Evolutionary conservation across 2,329 filamentous ascomycete genomes (phyloP).

Genomic region (Stemphylium vesicarium): DNA sequence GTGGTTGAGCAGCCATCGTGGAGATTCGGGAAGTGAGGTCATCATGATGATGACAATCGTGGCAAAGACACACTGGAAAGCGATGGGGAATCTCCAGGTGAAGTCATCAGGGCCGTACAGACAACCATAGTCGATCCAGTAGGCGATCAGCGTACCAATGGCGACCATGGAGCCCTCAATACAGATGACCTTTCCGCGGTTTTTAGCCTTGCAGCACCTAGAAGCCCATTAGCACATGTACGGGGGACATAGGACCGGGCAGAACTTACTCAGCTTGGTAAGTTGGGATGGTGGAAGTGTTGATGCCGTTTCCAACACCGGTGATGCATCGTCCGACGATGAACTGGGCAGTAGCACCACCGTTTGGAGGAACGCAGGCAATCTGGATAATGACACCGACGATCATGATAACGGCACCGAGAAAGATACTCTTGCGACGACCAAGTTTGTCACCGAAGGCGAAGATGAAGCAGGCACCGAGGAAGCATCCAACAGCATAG

Average conservation of each 20-base stretch:
- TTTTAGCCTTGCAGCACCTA: conserved; percentile 57
- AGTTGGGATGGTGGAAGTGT: conserved; percentile 60
- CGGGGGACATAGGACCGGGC: fast-evolving
- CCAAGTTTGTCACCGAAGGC: conserved; percentile 50
- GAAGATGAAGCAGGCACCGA: conserved; percentile 51
- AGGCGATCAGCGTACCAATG: conserved; percentile 58
- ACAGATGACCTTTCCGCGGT: conserved; percentile 66
- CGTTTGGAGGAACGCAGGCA: conserved; percentile 31
- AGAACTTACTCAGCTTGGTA: conserved; percentile 58
- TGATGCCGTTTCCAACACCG: conserved; percentile 62
- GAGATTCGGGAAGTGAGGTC: conserved; percentile 40
- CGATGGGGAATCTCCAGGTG: conserved; percentile 59
- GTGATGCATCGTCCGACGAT: conserved; percentile 60
- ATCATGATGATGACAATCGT: conserved; percentile 45
- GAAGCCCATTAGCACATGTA: not conserved
- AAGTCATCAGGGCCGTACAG: conserved; percentile 37
- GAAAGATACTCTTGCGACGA: conserved; percentile 52
- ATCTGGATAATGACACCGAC: conserved; percentile 51
- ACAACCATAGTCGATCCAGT: conserved; percentile 59
- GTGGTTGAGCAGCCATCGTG: conserved; percentile 43
- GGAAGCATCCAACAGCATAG: conserved; percentile 58
- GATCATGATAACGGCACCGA: conserved; percentile 51
- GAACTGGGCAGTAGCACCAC: conserved; percentile 55
- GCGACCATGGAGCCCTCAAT: conserved; percentile 61
- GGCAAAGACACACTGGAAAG: conserved; percentile 59